Conservation (phyloP, 83 land plant genomes). For the Picea abies region DNA sequence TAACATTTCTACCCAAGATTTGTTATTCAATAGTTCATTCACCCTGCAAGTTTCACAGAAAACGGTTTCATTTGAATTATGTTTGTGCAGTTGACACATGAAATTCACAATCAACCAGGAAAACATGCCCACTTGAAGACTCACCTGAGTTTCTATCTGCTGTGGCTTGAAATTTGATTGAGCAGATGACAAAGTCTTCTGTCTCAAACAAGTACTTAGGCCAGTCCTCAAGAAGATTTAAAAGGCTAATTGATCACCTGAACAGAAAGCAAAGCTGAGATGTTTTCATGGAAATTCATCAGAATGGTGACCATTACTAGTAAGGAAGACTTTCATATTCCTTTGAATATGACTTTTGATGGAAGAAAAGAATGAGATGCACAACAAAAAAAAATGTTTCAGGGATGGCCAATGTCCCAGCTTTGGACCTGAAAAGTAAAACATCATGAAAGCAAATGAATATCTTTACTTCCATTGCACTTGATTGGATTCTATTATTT, state of each 20-base stretch:
- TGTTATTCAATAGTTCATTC: not conserved
- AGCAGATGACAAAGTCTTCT: not conserved
- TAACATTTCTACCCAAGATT: not conserved
- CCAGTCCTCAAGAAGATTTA: not conserved
- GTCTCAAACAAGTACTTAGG: not conserved
- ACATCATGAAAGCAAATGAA: no score
- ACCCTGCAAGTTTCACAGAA: not conserved
- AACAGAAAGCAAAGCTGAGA: not conserved
- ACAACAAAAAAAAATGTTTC: no score
- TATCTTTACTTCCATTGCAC: no score
- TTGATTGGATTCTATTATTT: no score
- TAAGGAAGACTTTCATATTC: no score
- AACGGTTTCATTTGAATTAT: not conserved
- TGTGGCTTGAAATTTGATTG: no score
- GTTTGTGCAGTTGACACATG: not conserved
- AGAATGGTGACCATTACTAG: not conserved
- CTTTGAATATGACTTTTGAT: not conserved
- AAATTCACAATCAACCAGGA: no score
- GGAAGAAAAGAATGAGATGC: constrained; percentile 10
- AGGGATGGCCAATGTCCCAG: no score
- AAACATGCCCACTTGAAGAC: not conserved
- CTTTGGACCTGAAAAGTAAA: no score
- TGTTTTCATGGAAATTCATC: not conserved
- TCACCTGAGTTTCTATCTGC: constrained; percentile 1
- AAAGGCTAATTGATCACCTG: not conserved